Evolutionary conservation across 208 protist species (phyloP).

Genomic region (Novymonas esmeraldas): DNA sequence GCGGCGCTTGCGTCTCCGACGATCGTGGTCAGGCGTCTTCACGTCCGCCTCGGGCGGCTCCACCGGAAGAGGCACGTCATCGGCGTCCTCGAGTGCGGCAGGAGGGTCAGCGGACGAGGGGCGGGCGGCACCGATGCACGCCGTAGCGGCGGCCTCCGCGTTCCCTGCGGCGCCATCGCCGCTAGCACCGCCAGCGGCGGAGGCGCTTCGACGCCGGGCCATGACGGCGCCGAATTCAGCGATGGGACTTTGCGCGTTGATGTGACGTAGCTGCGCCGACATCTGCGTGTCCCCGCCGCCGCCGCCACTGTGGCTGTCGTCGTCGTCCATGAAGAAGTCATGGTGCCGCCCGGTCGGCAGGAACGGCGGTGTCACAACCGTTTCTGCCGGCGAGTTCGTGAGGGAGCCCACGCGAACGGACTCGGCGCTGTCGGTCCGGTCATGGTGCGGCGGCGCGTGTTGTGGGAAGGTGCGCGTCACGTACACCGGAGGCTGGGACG

Average conservation of each 20-base stretch:
- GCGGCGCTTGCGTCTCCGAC: constrained; percentile 3
- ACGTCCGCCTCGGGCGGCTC: not conserved
- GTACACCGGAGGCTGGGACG: not conserved
- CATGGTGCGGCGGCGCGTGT: not conserved
- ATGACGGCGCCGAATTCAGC: constrained; percentile 11
- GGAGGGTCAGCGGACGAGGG: not conserved
- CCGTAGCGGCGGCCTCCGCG: not conserved
- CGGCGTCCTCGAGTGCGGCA: not conserved
- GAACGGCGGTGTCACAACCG: constrained; percentile 32
- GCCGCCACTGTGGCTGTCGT: constrained; percentile 2
- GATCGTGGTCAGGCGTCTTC: not conserved
- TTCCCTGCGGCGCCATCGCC: not conserved
- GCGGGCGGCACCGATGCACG: too few relatives aligned
- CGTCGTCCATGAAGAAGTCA: constrained; percentile 35
- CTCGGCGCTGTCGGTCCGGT: not conserved
- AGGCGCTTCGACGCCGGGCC: not conserved
- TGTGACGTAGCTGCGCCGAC: not conserved
- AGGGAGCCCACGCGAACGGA: not conserved
- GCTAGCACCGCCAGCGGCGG: too few relatives aligned
- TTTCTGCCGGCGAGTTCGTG: constrained; percentile 8
- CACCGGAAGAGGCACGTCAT: not conserved
- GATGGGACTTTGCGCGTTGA: not conserved
- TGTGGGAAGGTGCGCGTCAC: not conserved
- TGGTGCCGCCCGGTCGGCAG: constrained; percentile 38
- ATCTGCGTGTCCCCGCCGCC: not conserved